phyloP scores from a whole-genome alignment of 257 asterid genomes.

The Salvia rosmarinus region DNA sequence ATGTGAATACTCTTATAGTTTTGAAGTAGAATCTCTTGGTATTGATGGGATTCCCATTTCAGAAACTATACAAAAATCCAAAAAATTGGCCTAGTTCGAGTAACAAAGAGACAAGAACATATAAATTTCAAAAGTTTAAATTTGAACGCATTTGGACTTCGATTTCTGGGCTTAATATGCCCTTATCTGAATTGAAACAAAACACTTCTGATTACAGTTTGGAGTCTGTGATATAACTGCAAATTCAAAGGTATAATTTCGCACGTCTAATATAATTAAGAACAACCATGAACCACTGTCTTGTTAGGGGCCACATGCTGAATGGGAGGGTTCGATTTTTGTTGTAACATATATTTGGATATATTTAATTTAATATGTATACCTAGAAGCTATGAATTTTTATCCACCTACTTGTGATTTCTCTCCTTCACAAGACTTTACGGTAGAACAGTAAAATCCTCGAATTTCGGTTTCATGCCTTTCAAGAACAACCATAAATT shows the following conservation, averaged over 20 bases:
- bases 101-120: slow-evolving; percentile 46
- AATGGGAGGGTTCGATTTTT: too few species aligned
- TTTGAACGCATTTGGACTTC: slow-evolving; percentile 51
- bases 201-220: slow-evolving; percentile 27
- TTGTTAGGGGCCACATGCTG: background rate
- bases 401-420: background rate
- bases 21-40: background rate
- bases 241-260: background rate
- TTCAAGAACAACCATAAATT: background rate
- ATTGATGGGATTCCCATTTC: background rate
- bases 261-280: background rate
- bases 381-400: background rate
- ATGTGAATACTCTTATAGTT: too few species aligned
- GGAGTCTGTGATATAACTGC: slow-evolving; percentile 8
- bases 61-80: slow-evolving; percentile 27
- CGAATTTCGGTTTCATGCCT: too few species aligned
- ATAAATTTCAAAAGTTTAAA: slow-evolving; percentile 42
- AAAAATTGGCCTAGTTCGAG: slow-evolving; percentile 35
- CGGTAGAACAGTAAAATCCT: too few species aligned
- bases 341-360: too few species aligned
- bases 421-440: too few species aligned
- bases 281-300: background rate
- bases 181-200: slow-evolving; percentile 26
- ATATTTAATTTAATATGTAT: too few species aligned
- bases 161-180: slow-evolving; percentile 29